Conservation (phyloP, 2,329 filamentous ascomycete species). For the Sphaerulina musiva region DNA sequence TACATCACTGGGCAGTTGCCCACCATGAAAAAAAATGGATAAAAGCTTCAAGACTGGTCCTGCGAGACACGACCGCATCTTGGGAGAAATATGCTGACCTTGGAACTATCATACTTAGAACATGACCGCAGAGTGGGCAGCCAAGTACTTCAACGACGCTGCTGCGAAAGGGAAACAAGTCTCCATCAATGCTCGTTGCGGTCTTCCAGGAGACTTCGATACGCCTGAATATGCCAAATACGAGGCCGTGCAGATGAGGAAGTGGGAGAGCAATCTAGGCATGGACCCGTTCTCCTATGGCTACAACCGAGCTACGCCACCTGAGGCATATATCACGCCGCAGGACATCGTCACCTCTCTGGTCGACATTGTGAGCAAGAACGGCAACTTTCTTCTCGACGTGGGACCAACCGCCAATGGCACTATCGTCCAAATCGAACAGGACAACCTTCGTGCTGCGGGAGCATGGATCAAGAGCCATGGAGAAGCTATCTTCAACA, state of each 20-base stretch:
- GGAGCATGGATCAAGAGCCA: slow-evolving; percentile 51
- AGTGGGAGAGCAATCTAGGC: slow-evolving; percentile 55
- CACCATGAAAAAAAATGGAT: too few species aligned
- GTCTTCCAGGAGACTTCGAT: slow-evolving; percentile 52
- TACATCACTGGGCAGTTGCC: too few species aligned
- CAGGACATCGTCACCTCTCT: slow-evolving; percentile 24
- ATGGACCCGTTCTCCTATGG: slow-evolving; percentile 57
- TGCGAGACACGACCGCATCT: too few species aligned
- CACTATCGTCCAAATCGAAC: slow-evolving; percentile 46
- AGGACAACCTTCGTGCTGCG: slow-evolving; percentile 44
- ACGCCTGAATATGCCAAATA: slow-evolving; percentile 54
- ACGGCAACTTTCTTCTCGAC: slow-evolving; percentile 31
- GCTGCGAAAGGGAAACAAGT: slow-evolving; percentile 43
- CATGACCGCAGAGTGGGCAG: slow-evolving; percentile 32
- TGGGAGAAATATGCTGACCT: too few species aligned
- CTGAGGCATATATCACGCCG: slow-evolving; percentile 23
- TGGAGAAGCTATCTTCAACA: slow-evolving; percentile 52
- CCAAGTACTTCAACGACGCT: slow-evolving; percentile 40
- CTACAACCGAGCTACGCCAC: slow-evolving; percentile 51
- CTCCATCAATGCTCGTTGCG: slow-evolving; percentile 53
- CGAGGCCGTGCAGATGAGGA: slow-evolving; percentile 45
- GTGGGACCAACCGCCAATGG: slow-evolving; percentile 49
- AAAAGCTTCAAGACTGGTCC: too few species aligned
- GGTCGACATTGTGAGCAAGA: slow-evolving; percentile 31
- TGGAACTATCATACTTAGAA: background rate